Evolutionary conservation across 352 stramenopile genomes (phyloP).

Genomic region (Pythium guiyangense): DNA sequence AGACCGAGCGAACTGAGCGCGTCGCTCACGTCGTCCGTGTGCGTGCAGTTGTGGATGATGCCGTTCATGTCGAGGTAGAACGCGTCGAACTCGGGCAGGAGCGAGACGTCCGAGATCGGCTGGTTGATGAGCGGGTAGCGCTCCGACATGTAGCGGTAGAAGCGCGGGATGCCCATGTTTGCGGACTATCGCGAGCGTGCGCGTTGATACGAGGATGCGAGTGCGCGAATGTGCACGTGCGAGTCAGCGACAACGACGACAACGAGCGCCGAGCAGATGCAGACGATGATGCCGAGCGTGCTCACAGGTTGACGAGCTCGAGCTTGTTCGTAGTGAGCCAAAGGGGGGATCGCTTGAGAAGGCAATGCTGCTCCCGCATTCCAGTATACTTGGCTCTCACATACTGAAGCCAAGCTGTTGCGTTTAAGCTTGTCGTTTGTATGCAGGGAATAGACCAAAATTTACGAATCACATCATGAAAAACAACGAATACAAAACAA

Average conservation of each 20-base stretch:
- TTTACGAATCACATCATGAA: too few relatives aligned
- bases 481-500: too few relatives aligned
- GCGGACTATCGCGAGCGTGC: neutral
- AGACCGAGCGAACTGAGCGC: slow-evolving; percentile 90
- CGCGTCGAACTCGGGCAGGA: slow-evolving; percentile 98
- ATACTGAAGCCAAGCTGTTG: too few relatives aligned
- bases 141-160: slow-evolving; percentile 92
- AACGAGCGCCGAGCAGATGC: neutral
- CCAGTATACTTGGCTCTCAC: too few relatives aligned
- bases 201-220: neutral
- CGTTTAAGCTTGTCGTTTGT: too few relatives aligned
- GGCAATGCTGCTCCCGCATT: too few relatives aligned
- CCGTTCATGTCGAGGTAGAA: slow-evolving; percentile 99
- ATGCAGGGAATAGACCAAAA: too few relatives aligned
- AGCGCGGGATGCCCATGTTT: slow-evolving; percentile 90
- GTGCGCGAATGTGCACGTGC: neutral
- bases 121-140: slow-evolving; percentile 99
- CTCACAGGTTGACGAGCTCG: too few relatives aligned
- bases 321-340: too few relatives aligned
- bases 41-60: slow-evolving; percentile 99
- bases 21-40: slow-evolving; percentile 81
- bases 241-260: neutral
- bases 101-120: slow-evolving; percentile 92
- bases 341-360: too few relatives aligned
- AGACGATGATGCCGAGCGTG: too few relatives aligned